Base-by-base conservation (phyloP, 345 rosid genomes). In the Noccaea bulbosa region DNA sequence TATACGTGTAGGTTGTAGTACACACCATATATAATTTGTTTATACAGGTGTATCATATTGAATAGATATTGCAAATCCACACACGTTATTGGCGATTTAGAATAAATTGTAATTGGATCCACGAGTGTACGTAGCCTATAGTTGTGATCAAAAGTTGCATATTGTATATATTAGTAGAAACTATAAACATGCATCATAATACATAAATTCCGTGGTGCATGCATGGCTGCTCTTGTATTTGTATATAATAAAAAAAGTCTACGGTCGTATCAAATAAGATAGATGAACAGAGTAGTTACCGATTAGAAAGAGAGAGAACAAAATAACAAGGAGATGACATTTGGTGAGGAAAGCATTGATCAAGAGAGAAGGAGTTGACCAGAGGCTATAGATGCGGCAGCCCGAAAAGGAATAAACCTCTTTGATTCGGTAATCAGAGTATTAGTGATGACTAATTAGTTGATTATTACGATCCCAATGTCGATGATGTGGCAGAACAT, bases 371-470 rank as follows among this genome's bases (percentile, higher is more conserved):
- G 48, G 48, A 38, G 67, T 71, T 71, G 76, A 72, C 70, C 48
- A 9, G 30, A 56, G 59, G 20, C 39, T n/a, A 30, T 12, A 46
- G 57, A 64, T 56, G 71, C 58, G 65, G 65, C 58, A 65, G 59
- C 17, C 66, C 40, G 60, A 34, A 47, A 73, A 39, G 43, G 77
- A 73, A 73, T 73, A 73, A 73, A 65, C 71, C 77, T 39, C 16
- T 16, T 65, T 65, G 71, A 65, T 73, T 30, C 60, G 77, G 20
- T 62, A 62, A 62, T 50, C 46, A 61, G 39, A 40, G 5, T 5
- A 56, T 9, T 22, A 59, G 62, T 16, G 12, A 7, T 38, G 34
- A 57, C 8, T 67, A 55, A n/a, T 12, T 40, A 11, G 4, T 38
- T 27, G 30, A 2, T 27, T 27, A 27, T 10, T 58, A 11, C 8